Percentiles rank a stretch among this genome's conserved stretches.
Evolutionary conservation across 306 rosid species (phyloP).

Genomic region (Cicer cuneatum): DNA sequence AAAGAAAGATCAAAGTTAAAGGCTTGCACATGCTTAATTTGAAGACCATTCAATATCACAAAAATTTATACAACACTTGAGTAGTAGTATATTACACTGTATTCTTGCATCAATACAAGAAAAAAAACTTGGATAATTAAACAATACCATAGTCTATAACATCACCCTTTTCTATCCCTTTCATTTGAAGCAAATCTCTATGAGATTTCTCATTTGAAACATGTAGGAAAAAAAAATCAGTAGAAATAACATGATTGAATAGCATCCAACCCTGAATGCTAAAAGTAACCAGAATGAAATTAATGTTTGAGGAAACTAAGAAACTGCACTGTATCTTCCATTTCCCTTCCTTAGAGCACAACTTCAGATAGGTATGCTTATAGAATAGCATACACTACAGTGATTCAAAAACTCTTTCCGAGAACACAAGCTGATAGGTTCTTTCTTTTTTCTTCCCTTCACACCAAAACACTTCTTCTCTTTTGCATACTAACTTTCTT

Average conservation of each 20-base stretch:
- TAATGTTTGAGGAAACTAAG: conserved; percentile 46
- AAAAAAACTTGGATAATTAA: conserved; percentile 42
- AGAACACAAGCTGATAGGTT: conserved; percentile 69
- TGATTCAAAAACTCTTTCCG: conserved; percentile 52
- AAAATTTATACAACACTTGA: conserved; percentile 38
- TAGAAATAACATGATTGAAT: conserved; percentile 41
- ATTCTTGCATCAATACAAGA: conserved; percentile 43
- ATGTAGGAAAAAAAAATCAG: conserved; percentile 31
- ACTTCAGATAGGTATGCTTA: conserved; percentile 46
- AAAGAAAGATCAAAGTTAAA: too few relatives aligned
- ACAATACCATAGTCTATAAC: not conserved
- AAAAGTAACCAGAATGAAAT: conserved; percentile 44
- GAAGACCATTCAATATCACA: conserved; percentile 28
- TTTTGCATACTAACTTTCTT: conserved; percentile 14
- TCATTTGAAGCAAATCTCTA: conserved; percentile 37
- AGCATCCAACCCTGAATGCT: conserved; percentile 46
- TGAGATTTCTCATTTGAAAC: conserved; percentile 45
- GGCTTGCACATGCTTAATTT: not conserved
- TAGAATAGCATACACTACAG: conserved; percentile 39
- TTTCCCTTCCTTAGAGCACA: conserved; percentile 41
- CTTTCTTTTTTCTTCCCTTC: conserved; percentile 25
- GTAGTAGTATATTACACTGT: conserved; percentile 31
- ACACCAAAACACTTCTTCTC: conserved; percentile 39
- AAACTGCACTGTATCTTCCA: conserved; percentile 46
- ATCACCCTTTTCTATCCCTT: conserved; percentile 27